A percentile compares a stretch with the other conserved stretches of the same genome.
These are phyloP conservation scores for Tetrapisispora nanseiensis DNA, from an alignment of 805 yeast species.

Conservation along the genomic window DNA sequence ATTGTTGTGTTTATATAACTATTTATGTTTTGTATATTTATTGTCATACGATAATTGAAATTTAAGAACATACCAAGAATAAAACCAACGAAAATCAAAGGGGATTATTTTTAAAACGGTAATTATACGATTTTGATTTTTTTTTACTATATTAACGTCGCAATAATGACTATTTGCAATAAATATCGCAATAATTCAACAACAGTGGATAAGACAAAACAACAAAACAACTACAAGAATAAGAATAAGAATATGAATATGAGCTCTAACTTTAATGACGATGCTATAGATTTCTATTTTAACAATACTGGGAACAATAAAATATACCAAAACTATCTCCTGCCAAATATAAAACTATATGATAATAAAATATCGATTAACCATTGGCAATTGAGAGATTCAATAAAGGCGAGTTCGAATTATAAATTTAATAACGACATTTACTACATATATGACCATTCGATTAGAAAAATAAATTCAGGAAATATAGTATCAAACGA, in stretches of 20 bases:
- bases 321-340: conserved; percentile 25
- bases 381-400: conserved; percentile 79
- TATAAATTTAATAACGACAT: conserved; percentile 32
- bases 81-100: too few species aligned
- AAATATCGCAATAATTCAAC: too few species aligned
- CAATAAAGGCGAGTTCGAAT: conserved; percentile 44
- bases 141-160: too few species aligned
- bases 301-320: conserved; percentile 22
- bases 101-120: too few species aligned
- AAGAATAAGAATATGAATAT: not conserved
- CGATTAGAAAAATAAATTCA: conserved; percentile 39
- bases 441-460: conserved; percentile 49
- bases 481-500: not conserved
- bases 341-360: conserved; percentile 26
- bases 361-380: conserved; percentile 27
- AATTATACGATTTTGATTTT: too few species aligned
- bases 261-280: conserved; percentile 1
- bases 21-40: too few species aligned
- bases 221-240: not conserved
- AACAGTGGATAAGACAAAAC: not conserved
- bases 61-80: too few species aligned
- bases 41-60: too few species aligned
- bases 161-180: too few species aligned
- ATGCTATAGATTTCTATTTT: conserved; percentile 17
- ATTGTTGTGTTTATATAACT: too few species aligned